Evolutionary conservation across 495 filamentous ascomycete genomes (phyloP).

Genomic region (Rusavskia elegans): DNA sequence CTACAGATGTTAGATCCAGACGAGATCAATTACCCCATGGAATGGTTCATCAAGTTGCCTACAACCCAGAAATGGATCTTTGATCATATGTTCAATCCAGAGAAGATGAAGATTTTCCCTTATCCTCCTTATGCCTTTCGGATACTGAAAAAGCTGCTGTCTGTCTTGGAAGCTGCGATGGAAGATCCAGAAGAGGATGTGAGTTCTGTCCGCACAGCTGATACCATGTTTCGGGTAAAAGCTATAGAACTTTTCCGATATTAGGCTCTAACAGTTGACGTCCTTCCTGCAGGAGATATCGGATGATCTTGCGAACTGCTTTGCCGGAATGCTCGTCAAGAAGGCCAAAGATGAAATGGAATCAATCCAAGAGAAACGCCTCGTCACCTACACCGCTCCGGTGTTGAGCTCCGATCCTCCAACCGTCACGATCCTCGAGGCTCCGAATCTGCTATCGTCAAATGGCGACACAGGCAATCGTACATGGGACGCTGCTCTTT

Average conservation of each 20-base stretch:
- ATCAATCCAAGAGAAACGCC: conserved; percentile 58
- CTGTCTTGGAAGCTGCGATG: conserved; percentile 50
- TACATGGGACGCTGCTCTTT: conserved; percentile 90
- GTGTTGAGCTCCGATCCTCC: conserved; percentile 9
- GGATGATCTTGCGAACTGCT: conserved; percentile 48
- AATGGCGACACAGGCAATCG: conserved; percentile 70
- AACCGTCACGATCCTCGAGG: conserved; percentile 48
- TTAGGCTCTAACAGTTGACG: conserved; percentile 1
- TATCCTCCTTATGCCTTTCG: conserved; percentile 52
- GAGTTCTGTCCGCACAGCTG: conserved; percentile 21
- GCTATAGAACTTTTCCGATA: conserved; percentile 1
- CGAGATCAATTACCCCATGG: conserved; percentile 38
- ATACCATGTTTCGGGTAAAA: neutral
- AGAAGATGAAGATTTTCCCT: conserved; percentile 31
- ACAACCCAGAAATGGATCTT: conserved; percentile 47
- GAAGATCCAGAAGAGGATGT: conserved; percentile 73
- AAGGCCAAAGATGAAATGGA: conserved; percentile 40
- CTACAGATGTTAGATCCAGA: conserved; percentile 46
- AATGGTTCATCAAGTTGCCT: conserved; percentile 31
- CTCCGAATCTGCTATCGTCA: conserved; percentile 54
- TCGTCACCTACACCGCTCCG: conserved; percentile 55
- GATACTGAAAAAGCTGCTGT: conserved; percentile 52
- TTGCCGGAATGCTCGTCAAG: conserved; percentile 41
- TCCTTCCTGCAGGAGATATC: conserved; percentile 47
- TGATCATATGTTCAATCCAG: conserved; percentile 43